Base-by-base conservation (phyloP, 345 rosid species). In the Pugionium dolabratum region DNA sequence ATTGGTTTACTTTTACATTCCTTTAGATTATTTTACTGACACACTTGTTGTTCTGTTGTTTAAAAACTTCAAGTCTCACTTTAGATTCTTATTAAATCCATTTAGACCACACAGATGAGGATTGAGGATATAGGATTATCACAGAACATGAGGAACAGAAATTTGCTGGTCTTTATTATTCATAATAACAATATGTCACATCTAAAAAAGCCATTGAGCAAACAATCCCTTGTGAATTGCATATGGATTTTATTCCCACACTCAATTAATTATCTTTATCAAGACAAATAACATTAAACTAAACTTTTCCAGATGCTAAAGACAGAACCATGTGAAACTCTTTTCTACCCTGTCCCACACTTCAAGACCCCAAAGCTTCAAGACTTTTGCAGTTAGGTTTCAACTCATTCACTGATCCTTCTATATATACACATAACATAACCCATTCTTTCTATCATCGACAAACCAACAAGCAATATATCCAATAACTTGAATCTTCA, bases 1-100 rank as follows among this genome's bases (percentile, higher is more conserved):
- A 41, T 84, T 89, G 53, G 95, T 92, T 47, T 89, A 89, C 79
- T 92, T 89, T 59, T 61, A 61, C 28, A 54, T 87, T 47, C 73
- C 80, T 41, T 71, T 83, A 39, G 66, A 66, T 41, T 55, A 59
- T 68, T 31, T 46, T 69, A 9, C 49, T 39, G 34, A 48, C 77
- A 79, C 77, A 59, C 64, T 54, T 54, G 4, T 56, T 71, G 60
- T 57, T 56, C 28, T 41, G 70, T 41, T 56, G 59, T 49, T 72
- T 53, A 64, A 52, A 0, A 42, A 59, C 76, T 39, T 57, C 36
- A 50, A 41, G 66, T 59, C 62, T 65, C 43, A 58, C 62, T 65
- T 30, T 36, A 10, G 31, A 9, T 55, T 31, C 0, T 40, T 27
- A n/a, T 5, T 45, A 18, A 62, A 62, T 29, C 34, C 10, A 36